These are phyloP conservation scores for Penicillium diatomitis DNA, from an alignment of 495 filamentous ascomycete genomes.

Conservation along the genomic window DNA sequence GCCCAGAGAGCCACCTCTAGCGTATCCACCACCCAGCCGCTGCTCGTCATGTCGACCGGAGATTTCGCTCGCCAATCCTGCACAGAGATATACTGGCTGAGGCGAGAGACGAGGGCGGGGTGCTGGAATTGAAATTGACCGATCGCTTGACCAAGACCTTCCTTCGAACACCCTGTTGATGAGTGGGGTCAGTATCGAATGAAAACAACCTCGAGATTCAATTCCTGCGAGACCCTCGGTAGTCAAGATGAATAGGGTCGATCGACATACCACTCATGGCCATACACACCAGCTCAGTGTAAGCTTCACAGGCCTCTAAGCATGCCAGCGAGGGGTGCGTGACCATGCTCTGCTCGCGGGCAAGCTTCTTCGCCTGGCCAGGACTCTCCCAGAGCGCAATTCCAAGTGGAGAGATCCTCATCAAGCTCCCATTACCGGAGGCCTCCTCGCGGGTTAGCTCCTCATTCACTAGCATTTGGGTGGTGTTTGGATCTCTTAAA, in stretches of 20 bases:
- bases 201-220: too few species aligned
- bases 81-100: conserved; percentile 12
- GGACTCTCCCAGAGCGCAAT: conserved; percentile 19
- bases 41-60: conserved; percentile 18
- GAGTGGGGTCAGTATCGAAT: not conserved
- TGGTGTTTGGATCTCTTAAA: not conserved
- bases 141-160: conserved; percentile 8
- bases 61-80: conserved; percentile 11
- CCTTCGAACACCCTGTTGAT: conserved; percentile 13
- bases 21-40: conserved; percentile 39
- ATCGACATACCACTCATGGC: conserved; percentile 15
- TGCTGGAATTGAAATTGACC: conserved; percentile 13
- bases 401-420: conserved; percentile 34
- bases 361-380: conserved; percentile 14
- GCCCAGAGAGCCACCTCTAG: conserved; percentile 40
- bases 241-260: too few species aligned
- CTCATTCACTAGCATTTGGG: conserved; percentile 3
- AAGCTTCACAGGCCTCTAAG: conserved; percentile 32
- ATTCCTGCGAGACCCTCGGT: not conserved
- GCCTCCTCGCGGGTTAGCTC: conserved; percentile 6
- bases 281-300: conserved; percentile 21
- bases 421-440: conserved; percentile 40
- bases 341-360: conserved; percentile 17
- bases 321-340: conserved; percentile 36
- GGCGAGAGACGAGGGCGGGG: conserved; percentile 8